Conservation (phyloP, 352 stramenopile species). For the Phytophthora hybrid region DNA sequence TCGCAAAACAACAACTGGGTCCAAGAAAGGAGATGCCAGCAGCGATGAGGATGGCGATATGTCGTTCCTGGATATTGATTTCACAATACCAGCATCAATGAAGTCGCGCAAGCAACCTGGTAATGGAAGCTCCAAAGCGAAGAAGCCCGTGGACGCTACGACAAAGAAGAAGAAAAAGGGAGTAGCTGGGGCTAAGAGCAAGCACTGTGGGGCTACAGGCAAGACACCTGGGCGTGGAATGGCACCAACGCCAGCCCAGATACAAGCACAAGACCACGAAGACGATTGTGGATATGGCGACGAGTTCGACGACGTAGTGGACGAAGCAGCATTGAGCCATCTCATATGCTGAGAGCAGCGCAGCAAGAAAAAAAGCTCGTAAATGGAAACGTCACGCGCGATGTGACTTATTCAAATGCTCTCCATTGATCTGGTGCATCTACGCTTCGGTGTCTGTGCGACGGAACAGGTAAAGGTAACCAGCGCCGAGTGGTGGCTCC, state of each 20-base stretch:
- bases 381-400: constrained; percentile 11
- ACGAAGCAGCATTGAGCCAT: constrained; percentile 64
- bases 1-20: constrained; percentile 8
- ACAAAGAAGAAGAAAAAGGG: constrained; percentile 14
- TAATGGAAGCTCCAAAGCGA: constrained; percentile 26
- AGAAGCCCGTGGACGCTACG: constrained; percentile 15
- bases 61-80: constrained; percentile 60
- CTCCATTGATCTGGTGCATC: constrained; percentile 6
- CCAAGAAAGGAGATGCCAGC: constrained; percentile 15
- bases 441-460: constrained; percentile 53
- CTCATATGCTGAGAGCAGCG: constrained; percentile 55
- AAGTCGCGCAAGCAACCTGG: constrained; percentile 21
- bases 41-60: constrained; percentile 49
- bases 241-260: neutral
- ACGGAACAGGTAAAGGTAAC: constrained; percentile 97
- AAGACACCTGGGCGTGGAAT: neutral
- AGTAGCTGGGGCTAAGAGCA: constrained; percentile 7
- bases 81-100: constrained; percentile 52
- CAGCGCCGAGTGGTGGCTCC: constrained; percentile 93
- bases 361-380: neutral
- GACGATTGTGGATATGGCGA: constrained; percentile 74
- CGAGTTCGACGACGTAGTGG: constrained; percentile 86
- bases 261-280: constrained; percentile 37
- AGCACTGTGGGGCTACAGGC: neutral
- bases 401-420: constrained; percentile 21